Percentiles rank a stretch among this genome's conserved stretches.
These are phyloP conservation scores for Cyphellophora attinorum DNA, from an alignment of 2,329 filamentous ascomycete species.

Conservation along the genomic window DNA sequence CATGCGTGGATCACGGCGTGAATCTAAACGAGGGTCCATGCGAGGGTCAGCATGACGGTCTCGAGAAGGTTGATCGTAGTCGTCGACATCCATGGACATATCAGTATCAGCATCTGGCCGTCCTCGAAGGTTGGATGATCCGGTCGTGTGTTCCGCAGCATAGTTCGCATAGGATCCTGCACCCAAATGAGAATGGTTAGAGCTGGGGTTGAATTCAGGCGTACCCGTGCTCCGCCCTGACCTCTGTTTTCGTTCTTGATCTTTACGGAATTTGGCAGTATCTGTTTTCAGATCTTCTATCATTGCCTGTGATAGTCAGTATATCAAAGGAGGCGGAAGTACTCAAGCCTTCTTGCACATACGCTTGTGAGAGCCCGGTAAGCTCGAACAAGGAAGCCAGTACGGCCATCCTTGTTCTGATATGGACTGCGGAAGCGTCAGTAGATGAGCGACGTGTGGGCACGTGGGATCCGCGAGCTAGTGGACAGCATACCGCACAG, in stretches of 20 bases:
- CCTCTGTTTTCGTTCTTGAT: conserved; percentile 12
- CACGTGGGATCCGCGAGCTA: no score
- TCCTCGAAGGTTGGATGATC: conserved; percentile 14
- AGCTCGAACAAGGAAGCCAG: conserved; percentile 68
- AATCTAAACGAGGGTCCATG: no score
- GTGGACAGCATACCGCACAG: no score
- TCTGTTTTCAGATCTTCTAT: conserved; percentile 45
- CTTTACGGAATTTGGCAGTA: conserved; percentile 39
- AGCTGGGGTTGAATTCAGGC: conserved; percentile 9
- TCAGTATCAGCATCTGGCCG: conserved; percentile 7
- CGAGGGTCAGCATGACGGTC: background rate
- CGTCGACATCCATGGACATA: conserved; percentile 6
- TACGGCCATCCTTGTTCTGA: conserved; percentile 41
- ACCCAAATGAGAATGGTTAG: conserved; percentile 7
- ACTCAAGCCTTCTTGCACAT: conserved; percentile 27
- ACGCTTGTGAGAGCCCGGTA: conserved; percentile 72
- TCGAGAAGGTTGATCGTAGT: conserved; percentile 5
- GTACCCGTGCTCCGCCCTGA: conserved; percentile 13
- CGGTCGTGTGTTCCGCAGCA: no score
- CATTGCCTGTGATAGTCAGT: conserved; percentile 35
- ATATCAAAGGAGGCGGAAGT: background rate
- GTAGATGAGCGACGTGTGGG: no score
- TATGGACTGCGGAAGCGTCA: background rate
- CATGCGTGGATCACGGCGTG: no score
- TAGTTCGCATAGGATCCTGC: conserved; percentile 17